Evolutionary conservation across 2,329 filamentous ascomycete species (phyloP).

Genomic region (Penicillium aurantiogriseum): DNA sequence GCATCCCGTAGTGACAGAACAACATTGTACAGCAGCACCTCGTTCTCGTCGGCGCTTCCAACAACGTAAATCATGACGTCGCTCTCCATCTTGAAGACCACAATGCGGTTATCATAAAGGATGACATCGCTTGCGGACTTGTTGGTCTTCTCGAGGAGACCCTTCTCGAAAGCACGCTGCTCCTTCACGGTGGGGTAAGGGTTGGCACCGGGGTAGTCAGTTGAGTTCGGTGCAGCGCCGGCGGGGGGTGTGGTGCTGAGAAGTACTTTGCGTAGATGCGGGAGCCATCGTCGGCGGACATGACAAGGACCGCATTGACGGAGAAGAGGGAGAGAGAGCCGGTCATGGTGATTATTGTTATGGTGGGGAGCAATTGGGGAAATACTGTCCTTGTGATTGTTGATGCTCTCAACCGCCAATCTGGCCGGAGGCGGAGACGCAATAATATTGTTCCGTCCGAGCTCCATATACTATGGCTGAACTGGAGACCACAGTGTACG

Average conservation of each 20-base stretch:
- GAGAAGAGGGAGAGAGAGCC: conserved; percentile 73
- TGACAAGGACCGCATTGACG: conserved; percentile 73
- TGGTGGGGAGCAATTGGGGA: conserved; percentile 13
- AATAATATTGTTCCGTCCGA: conserved; percentile 25
- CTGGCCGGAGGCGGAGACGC: conserved; percentile 27
- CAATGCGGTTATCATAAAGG: conserved; percentile 92
- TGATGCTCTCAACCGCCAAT: conserved; percentile 25
- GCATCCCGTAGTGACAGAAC: conserved; percentile 87
- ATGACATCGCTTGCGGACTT: conserved; percentile 97
- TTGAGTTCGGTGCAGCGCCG: conserved; percentile 55
- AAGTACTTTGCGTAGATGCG: conserved; percentile 96
- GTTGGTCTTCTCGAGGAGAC: conserved; percentile 88
- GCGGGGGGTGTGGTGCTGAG: conserved; percentile 66
- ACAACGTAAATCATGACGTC: conserved; percentile 97
- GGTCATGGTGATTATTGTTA: conserved; percentile 56
- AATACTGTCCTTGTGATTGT: conserved; percentile 12
- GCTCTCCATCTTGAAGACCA: conserved; percentile 96
- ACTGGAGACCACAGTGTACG: neutral
- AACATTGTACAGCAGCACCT: conserved; percentile 93
- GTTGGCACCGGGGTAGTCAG: conserved; percentile 63
- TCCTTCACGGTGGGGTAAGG: conserved; percentile 88
- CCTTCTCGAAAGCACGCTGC: conserved; percentile 96
- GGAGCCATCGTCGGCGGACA: conserved; percentile 81
- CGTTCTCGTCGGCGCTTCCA: conserved; percentile 88
- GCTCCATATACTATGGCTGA: neutral